These are phyloP conservation scores for Myxozyma vanderwaltii DNA, from an alignment of 805 yeast species.

Conservation along the genomic window DNA sequence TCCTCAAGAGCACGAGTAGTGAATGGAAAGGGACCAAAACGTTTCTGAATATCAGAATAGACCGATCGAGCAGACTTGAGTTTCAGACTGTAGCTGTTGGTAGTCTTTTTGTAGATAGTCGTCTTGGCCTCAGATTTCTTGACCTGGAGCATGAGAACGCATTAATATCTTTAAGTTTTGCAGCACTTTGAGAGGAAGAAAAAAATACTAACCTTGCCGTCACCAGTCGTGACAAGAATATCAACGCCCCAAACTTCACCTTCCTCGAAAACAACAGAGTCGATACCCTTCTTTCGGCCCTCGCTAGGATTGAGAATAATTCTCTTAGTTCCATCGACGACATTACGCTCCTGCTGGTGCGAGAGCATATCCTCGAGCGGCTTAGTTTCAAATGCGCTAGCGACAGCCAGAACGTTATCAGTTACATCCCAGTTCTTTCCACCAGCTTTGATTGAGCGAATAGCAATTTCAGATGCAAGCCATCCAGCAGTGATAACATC, in stretches of 20 bases:
- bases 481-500: constrained; percentile 72
- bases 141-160: background rate
- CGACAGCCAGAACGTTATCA: constrained; percentile 61
- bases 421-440: constrained; percentile 77
- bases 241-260: constrained; percentile 80
- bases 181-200: no score
- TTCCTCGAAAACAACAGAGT: constrained; percentile 65
- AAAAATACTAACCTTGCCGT: constrained; percentile 65
- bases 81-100: constrained; percentile 61
- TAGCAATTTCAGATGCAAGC: constrained; percentile 78
- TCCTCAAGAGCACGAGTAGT: constrained; percentile 66
- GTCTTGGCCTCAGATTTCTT: constrained; percentile 61
- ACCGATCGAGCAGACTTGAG: constrained; percentile 69
- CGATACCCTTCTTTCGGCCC: constrained; percentile 63
- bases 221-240: constrained; percentile 65
- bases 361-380: constrained; percentile 78
- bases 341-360: constrained; percentile 68
- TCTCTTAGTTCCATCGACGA: constrained; percentile 72
- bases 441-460: constrained; percentile 66
- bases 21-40: constrained; percentile 69
- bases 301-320: constrained; percentile 74
- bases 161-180: background rate
- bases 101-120: constrained; percentile 71
- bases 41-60: constrained; percentile 66
- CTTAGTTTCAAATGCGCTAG: constrained; percentile 57